Evolutionary conservation across 2,329 filamentous ascomycete genomes (phyloP), one percentile per base, ranked within the genome.

Genomic region (Aspergillus bombycis): DNA sequence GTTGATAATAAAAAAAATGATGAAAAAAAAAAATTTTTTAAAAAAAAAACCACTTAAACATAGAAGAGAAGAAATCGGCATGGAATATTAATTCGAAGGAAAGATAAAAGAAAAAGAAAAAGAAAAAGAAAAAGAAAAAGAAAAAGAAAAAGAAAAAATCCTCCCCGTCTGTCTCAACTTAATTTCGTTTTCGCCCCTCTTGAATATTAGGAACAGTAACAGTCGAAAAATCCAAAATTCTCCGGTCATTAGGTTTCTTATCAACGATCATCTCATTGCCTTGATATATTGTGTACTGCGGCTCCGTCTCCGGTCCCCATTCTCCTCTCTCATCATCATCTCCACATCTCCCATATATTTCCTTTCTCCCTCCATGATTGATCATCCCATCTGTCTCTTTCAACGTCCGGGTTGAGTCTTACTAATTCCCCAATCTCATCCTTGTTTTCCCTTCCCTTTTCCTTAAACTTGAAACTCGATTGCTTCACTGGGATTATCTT

Each of bases 271-370:
- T 59, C 46, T 59, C 46, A 50, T 52, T n/a, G 30, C 30, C 46
- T 53, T 50, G 45, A 53, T 55, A 55, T 55, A 55, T 55, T 55
- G 52, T 55, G 52, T 38, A 50, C 30, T 59, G 57, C 57, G 57
- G 46, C 57, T 59, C 57, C 43, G 11, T 55, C 52, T 55, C 32
- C 52, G 52, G 32, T 38, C 34, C 30, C 32, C 21, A 11, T 54
- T 21, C 30, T 23, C 28, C 30, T 53, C 50, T 34, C 48, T 4
- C n/a, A 53, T 32, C 26, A 53, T 21, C n/a, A 36, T 55, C 52
- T 55, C 21, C 52, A 55, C 52, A 23, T 21, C 21, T 38, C n/a
- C 7, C 52, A 55, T 55, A 55, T 55, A 55, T 55, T 26, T 21
- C 30, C 32, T 26, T 55, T 10, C 52, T 21, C 32, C 34, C 30